Base-by-base conservation (phyloP, 148 eudicot species). In the Drosera capensis region DNA sequence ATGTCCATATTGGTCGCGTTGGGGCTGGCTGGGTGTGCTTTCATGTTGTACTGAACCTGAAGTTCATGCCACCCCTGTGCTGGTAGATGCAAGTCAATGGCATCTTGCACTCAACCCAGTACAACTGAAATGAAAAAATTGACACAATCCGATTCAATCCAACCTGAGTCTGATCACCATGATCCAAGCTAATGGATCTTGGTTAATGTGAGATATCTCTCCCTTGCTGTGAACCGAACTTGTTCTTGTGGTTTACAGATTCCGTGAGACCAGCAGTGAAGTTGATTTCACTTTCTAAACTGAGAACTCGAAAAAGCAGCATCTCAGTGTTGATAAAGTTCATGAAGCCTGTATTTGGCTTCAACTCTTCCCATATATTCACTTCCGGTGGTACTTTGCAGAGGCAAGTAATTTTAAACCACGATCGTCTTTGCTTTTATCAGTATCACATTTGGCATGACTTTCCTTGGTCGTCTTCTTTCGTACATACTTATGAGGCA, bases 261-360 rank as follows among this genome's bases (percentile, higher is more conserved):
- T 62, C 85, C 19, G 62, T 63, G 56, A 75, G 93, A 59, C 85
- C 95, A 48, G 39, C 66, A 24, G 93, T 80, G 58, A 73, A 58
- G 53, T 71, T 84, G 66, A 80, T 76, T 67, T 75, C 95, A 8
- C 62, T 68, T 15, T 71, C 70, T 36, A 71, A 62, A 46, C 67
- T 67, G 79, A 73, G 82, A 67, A 80, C 95, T 13, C 67, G 55
- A 65, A 71, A 80, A 36, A 62, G 60, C 20, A 60, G 60, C 56
- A 62, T 80, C 23, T 53, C 65, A 15, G 65, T 74, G 26, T 43
- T 56, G 60, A 66, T 90, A 50, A 78, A 68, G 66, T 90, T 90
- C 52, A n/a, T 51, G 52, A 75, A 90, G 67, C 99, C 93, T 17
- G 99, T 90, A 19, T 84, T 90, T 54, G 80, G 68, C 26, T 84